Evolutionary conservation across 2,329 filamentous ascomycete species (phyloP), one percentile per base, ranked within the genome.

Genomic region (Exserohilum rostratum): DNA sequence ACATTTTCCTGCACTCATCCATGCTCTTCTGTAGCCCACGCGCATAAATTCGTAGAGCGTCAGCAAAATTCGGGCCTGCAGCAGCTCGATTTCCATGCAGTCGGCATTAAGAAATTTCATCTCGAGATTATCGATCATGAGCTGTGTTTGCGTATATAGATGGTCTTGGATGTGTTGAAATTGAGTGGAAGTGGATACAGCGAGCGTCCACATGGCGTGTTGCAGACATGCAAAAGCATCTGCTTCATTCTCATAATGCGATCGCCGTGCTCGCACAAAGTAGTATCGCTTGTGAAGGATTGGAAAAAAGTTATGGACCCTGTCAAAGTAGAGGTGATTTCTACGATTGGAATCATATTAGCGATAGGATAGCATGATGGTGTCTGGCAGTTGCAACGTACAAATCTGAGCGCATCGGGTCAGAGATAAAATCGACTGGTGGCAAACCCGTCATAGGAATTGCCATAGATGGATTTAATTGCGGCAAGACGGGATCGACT

Each of bases 81-180:
- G 15, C 11, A 20, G 15, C 17, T 44, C 29, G 12, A 44, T 30
- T 22, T 18, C 5, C 17, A 44, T 44, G 29, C 17, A 33, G 5
- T 44, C 42, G 20, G 29, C 17, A 10, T 31, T 18, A 13, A 33
- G 42, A 9, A 15, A 43, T 43, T 22, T 18, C 11, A 15, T 11
- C 6, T 44, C 42, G 2, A 44, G 42, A 15, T 27, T 33, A 5
- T 44, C 42, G 7, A 44, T 20, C 29, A 44, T 44, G 20, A 31
- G 29, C 1, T 18, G 15, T 20, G 42, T 44, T n/a, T 31, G 30
- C 5, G 29, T 13, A 13, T 44, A 44, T 18, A 44, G 17, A 6
- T 44, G 15, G 17, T 44, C 42, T n/a, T 44, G 42, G 17, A 44
- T 44, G 15, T 44, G 30, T 34, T 44, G 42, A n/a, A 44, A 44